Evolutionary conservation across 371 early-diverging fungal genomes (phyloP), one percentile per base, ranked within the genome.

Genomic region (Lichtheimia hyalospora): DNA sequence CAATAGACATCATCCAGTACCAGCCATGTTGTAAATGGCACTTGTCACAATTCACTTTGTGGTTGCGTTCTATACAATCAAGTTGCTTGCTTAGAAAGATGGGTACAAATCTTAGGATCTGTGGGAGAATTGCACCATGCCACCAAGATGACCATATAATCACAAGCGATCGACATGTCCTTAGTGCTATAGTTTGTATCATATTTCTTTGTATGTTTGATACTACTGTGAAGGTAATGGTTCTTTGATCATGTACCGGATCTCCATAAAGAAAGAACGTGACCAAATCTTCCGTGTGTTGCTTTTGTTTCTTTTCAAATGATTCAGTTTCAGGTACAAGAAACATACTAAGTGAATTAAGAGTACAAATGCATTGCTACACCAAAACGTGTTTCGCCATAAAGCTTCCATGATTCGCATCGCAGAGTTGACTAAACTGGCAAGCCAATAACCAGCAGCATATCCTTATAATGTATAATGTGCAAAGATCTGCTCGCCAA

Each of bases 101-200:
- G 91, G 91, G 61, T 82, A 90, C 27, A 91, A 62, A 68, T 89
- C 92, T 57, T 89, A 88, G 24, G 82, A 78, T 21, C 91, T 89
- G 58, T 89, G 89, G 3, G 82, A 82, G 57, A 89, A 76, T 86
- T 87, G 73, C 84, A 81, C 63, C 70, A 77, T 0, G 83, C 83
- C 85, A 86, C 83, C 5, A 87, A 67, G 5, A 86, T 52, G 15
- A 87, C 62, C 62, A 82, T 82, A 43, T 85, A 86, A 87, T 73
- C 41, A 85, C 68, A 16, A 21, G n/a, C 21, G 10, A 46, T 10
- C 18, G 5, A 16, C 10, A 21, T 21, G 46, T 46, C 20, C n/a
- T 12, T 2, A 5, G 15, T 16, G 15, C 21, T 5, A 46, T 16
- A 6, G 5, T 16, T 18, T 16, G 16, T n/a, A 16, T 34, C 34